Evolutionary conservation across 805 yeast species (phyloP), one percentile per base, ranked within the genome.

Genomic region (Zygosaccharomyces kombuchaensis): DNA sequence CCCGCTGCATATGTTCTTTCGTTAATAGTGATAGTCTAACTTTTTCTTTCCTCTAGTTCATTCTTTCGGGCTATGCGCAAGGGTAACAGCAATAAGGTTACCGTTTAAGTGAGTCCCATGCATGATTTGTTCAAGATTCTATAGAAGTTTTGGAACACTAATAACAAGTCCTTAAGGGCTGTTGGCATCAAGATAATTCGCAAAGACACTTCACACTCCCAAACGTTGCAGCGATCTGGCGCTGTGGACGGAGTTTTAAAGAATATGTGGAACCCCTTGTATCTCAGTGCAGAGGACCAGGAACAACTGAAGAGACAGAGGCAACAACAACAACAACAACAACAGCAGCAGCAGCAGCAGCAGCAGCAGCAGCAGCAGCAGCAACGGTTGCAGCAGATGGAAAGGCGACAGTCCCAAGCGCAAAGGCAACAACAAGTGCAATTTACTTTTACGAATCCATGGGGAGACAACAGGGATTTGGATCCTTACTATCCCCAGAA

Each of bases 361-460:
- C 46, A 36, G 13, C 30, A 25, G 29, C 42, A 46, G 35, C 34
- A 43, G 23, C 35, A 22, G n/a, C 47, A 31, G 36, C 50, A 40
- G 43, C 46, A 35, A 25, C 30, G 41, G 34, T 25, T 38, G 35
- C 43, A 49, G 14, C 46, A 36, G 16, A 38, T 38, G 32, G 41
- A 38, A n/a, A 38, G 41, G 22, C 41, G 41, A 27, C 41, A 38
- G 14, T 38, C 41, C 9, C 41, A 38, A 38, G 21, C 41, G 23
- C 41, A 38, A 38, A 27, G 41, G 14, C 40, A 44, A 23, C 47
- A 40, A 16, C 34, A 43, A 34, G 44, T 43, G 22, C 36, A 51
- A 42, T 47, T 53, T 34, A 52, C 39, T n/a, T 57, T 57, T 44
- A 53, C 45, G 12, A 57, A 57, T 42, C 62, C 62, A 2, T 57